These are phyloP conservation scores for Streptanthus diversifolius DNA, from an alignment of 345 rosid genomes.

Conservation along the genomic window DNA sequence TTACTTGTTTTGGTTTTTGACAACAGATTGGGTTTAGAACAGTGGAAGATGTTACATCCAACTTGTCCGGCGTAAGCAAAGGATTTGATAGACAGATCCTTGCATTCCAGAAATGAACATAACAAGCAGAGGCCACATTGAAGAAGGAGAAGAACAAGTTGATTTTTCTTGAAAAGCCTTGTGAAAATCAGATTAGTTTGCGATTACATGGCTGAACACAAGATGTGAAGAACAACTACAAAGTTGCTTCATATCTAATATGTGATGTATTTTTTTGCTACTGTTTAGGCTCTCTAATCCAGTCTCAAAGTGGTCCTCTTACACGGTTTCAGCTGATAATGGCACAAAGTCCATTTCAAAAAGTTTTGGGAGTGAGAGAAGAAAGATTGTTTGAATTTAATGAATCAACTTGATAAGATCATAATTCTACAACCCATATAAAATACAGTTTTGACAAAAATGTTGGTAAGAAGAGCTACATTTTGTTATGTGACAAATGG, in stretches of 20 bases:
- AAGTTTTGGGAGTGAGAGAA: background rate
- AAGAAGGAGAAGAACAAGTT: background rate
- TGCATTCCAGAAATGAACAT: conserved; percentile 62
- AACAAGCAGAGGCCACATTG: background rate
- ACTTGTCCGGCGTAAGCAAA: conserved; percentile 55
- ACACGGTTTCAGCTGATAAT: background rate
- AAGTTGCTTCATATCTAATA: background rate
- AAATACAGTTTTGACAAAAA: conserved; percentile 2
- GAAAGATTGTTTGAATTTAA: background rate
- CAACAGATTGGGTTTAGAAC: conserved; percentile 83
- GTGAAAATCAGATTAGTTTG: conserved; percentile 4
- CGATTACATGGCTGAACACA: conserved; percentile 1
- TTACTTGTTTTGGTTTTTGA: conserved; percentile 7
- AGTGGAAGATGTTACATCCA: conserved; percentile 68
- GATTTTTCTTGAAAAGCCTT: background rate
- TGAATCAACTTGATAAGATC: background rate
- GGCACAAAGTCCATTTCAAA: background rate
- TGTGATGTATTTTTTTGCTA: background rate
- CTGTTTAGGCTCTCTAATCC: background rate
- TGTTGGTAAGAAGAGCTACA: background rate
- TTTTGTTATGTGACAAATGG: background rate
- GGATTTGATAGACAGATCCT: conserved; percentile 83
- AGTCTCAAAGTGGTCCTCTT: background rate
- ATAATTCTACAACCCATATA: background rate
- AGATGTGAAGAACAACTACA: background rate